phyloP scores from a whole-genome alignment of 495 filamentous ascomycete species.

The Xylaria acuta region DNA sequence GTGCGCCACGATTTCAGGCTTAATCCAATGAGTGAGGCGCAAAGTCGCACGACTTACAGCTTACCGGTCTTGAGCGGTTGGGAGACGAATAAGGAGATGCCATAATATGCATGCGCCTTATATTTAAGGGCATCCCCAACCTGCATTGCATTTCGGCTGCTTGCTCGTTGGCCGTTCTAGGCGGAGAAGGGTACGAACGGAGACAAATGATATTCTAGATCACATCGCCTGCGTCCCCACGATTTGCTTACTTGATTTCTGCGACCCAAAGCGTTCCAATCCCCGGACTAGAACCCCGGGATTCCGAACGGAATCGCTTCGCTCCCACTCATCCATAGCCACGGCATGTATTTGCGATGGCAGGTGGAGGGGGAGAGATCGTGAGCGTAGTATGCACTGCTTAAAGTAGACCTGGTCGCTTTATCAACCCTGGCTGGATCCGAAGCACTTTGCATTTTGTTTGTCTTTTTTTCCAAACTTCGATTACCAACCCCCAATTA shows the following conservation, averaged over 20 bases:
- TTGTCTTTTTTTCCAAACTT: background rate
- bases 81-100: slow-evolving; percentile 17
- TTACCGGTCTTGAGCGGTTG: background rate
- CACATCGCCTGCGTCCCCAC: slow-evolving; percentile 20
- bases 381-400: background rate
- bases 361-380: background rate
- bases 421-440: background rate
- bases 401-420: background rate
- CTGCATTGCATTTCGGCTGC: slow-evolving; percentile 23
- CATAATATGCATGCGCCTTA: slow-evolving; percentile 27
- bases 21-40: slow-evolving; percentile 15
- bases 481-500: background rate
- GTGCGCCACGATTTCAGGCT: slow-evolving; percentile 17
- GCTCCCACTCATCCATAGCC: slow-evolving; percentile 8
- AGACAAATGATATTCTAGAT: slow-evolving; percentile 22
- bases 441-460: background rate
- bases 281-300: background rate
- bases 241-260: slow-evolving; percentile 12
- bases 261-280: background rate
- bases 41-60: slow-evolving; percentile 7
- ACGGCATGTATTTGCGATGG: slow-evolving; percentile 14
- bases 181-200: slow-evolving; percentile 11
- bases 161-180: slow-evolving; percentile 21
- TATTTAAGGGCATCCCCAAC: slow-evolving; percentile 5
- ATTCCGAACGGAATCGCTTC: slow-evolving; percentile 3